Evolutionary conservation across 305 asterid species (phyloP).

Genomic region (Plantago coronopus): DNA sequence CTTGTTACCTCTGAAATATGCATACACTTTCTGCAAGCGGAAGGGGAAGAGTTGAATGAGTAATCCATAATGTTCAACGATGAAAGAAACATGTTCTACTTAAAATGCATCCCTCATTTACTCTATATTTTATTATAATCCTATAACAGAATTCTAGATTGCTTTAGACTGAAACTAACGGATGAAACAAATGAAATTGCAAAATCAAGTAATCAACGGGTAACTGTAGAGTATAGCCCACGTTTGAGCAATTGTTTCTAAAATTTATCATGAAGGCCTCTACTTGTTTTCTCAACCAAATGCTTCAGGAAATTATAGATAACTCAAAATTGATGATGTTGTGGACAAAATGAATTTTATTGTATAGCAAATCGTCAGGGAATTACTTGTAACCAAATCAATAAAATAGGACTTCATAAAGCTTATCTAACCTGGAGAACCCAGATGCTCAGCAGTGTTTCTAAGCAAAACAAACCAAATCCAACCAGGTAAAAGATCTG

Average conservation of each 20-base stretch:
- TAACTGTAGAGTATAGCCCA: too few relatives aligned
- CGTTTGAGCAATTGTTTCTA: too few relatives aligned
- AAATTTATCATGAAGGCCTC: too few relatives aligned
- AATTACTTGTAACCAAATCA: neutral
- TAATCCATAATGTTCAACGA: neutral
- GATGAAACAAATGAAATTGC: too few relatives aligned
- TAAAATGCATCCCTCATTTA: slow-evolving; percentile 1
- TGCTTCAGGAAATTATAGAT: too few relatives aligned
- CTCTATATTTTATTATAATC: neutral
- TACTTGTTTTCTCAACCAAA: too few relatives aligned
- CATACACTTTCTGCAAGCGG: slow-evolving; percentile 73
- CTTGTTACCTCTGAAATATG: slow-evolving; percentile 80
- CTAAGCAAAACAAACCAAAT: slow-evolving; percentile 84
- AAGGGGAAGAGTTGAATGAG: slow-evolving; percentile 2
- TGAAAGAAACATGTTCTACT: neutral
- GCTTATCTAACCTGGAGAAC: slow-evolving; percentile 82
- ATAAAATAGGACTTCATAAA: neutral
- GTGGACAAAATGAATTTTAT: neutral
- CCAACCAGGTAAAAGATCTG: slow-evolving; percentile 96
- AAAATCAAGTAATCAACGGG: too few relatives aligned
- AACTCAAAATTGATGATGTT: too few relatives aligned
- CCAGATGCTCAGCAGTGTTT: slow-evolving; percentile 82
- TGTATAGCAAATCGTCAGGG: slow-evolving; percentile 4
- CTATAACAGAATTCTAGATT: neutral
- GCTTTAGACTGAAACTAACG: too few relatives aligned